Evolutionary conservation across 78 protist species (phyloP), one percentile per base, ranked within the genome.

Genomic region (Mastigamoeba balamuthi): DNA sequence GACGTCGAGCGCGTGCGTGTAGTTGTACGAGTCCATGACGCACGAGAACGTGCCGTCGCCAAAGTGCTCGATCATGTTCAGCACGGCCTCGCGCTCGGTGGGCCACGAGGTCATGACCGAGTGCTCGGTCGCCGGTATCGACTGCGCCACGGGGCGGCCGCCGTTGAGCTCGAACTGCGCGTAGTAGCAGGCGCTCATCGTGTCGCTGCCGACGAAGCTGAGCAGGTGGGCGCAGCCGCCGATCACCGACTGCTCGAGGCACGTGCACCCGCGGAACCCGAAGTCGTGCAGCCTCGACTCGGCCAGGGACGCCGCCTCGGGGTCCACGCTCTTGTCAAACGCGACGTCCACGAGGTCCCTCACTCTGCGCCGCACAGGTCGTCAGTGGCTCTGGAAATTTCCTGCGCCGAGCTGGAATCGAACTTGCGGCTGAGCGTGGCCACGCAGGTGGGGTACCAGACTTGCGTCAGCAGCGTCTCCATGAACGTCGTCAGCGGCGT

Each of bases 351-450:
- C 35, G 25, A 39, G 30, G 17, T 48, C 64, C 7, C 25, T 3
- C 38, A 67, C 44, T 3, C 5, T 1, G 42, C 35, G 28, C 72
- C 68, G 6, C 33, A 35, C 25, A 65, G 68, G 7, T 6, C 68
- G 7, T 9, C 36, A 35, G 68, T 5, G 33, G 28, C 4, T 7
- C 78, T 33, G n/a, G n/a, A n/a, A n/a, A n/a, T n/a, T n/a, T n/a
- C n/a, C n/a, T n/a, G n/a, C n/a, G n/a, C n/a, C n/a, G n/a, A n/a
- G n/a, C n/a, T n/a, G n/a, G n/a, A n/a, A n/a, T n/a, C n/a, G n/a
- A n/a, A n/a, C n/a, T n/a, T n/a, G n/a, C n/a, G n/a, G n/a, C 72
- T 39, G 41, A 75, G 80, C 28, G 80, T 75, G 5, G 80, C 80
- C 6, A 75, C 80, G 42, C 29, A 28, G n/a, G 65, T 17, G 42